Evolutionary conservation across 2,329 filamentous ascomycete genomes (phyloP).

Genomic region (Malbranchea zuffiana): DNA sequence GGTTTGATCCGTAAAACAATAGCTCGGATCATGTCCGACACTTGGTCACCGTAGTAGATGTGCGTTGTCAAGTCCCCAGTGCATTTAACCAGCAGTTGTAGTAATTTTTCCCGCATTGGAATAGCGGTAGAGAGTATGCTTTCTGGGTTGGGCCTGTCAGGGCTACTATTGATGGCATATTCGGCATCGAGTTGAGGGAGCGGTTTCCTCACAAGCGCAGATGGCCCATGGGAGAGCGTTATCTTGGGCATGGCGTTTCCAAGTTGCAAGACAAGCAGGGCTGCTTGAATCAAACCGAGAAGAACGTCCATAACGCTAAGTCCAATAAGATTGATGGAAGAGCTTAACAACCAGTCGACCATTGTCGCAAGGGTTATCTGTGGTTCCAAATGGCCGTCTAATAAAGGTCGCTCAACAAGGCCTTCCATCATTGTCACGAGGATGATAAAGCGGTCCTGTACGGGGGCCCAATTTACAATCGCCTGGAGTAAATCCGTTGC

Average conservation of each 20-base stretch:
- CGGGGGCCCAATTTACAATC: conserved; percentile 76
- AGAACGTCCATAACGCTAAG: conserved; percentile 93
- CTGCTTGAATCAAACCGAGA: conserved; percentile 71
- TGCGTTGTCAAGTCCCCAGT: conserved; percentile 89
- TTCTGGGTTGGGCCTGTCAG: not conserved
- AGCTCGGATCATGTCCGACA: conserved; percentile 82
- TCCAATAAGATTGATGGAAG: conserved; percentile 85
- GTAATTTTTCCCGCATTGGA: conserved; percentile 47
- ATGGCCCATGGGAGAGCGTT: not conserved
- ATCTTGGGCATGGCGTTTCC: conserved; percentile 20
- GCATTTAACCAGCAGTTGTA: conserved; percentile 63
- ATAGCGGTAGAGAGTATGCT: conserved; percentile 22
- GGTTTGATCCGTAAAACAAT: conserved; percentile 72
- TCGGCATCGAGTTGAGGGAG: conserved; percentile 6
- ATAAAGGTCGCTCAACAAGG: conserved; percentile 56
- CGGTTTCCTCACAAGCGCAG: conserved; percentile 3
- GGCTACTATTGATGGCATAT: not conserved
- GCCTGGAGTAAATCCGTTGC: conserved; percentile 70
- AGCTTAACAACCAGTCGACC: conserved; percentile 71
- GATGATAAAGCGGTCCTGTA: conserved; percentile 89
- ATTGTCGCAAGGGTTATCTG: conserved; percentile 67
- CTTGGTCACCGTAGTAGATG: conserved; percentile 93
- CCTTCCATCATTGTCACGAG: conserved; percentile 71
- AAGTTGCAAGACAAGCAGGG: conserved; percentile 64
- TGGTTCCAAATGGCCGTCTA: conserved; percentile 59